A percentile compares a stretch with the other conserved stretches of the same genome.
Conservation (phyloP, 192 early-diverging fungal genomes). For the Backusella tarrabulga region DNA sequence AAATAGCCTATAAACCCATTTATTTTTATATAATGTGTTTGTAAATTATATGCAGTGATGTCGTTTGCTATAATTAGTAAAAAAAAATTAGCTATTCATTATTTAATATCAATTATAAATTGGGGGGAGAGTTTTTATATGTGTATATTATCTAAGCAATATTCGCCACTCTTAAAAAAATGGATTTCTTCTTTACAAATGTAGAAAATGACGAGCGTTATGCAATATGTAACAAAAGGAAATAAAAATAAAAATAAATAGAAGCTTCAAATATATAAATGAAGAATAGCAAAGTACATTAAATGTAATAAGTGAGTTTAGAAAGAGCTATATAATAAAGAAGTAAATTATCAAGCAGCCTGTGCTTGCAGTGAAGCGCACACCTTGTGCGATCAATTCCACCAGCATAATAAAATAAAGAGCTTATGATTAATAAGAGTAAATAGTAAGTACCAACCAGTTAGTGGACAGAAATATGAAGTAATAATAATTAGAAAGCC, state of each 20-base stretch:
- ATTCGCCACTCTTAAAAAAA: not conserved
- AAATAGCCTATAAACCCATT: not conserved
- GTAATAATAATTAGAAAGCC: not conserved
- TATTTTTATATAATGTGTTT: not conserved
- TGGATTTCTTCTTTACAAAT: not conserved
- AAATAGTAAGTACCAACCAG: not conserved
- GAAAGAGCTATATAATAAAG: not conserved
- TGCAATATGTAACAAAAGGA: not conserved
- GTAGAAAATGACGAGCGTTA: not conserved
- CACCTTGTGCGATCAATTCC: not conserved
- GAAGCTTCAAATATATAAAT: not conserved
- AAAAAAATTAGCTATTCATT: not conserved
- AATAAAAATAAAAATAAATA: not conserved
- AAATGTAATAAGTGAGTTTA: slow-evolving; percentile 2
- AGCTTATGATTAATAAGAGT: not conserved
- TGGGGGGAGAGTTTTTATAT: not conserved
- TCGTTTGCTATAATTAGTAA: not conserved
- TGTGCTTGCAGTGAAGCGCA: not conserved
- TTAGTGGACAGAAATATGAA: not conserved
- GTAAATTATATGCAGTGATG: not conserved
- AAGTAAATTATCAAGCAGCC: slow-evolving; percentile 4
- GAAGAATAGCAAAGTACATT: not conserved
- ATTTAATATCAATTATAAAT: not conserved
- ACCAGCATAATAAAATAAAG: not conserved
- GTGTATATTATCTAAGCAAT: not conserved